Conservation (phyloP, 2,329 filamentous ascomycete genomes). For the Monilinia aucupariae region DNA sequence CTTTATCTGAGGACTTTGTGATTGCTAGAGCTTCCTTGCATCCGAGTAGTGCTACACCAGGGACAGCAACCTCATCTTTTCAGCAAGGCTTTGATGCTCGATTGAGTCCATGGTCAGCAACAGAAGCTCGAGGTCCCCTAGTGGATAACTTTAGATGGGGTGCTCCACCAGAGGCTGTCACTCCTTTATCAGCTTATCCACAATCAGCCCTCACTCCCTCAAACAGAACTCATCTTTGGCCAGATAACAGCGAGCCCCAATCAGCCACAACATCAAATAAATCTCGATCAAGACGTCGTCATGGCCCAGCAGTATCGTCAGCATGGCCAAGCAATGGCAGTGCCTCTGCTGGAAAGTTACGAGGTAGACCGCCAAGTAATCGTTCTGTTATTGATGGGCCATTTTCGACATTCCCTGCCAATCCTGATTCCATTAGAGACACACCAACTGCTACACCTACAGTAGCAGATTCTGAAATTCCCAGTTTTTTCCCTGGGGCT, state of each 20-base stretch:
- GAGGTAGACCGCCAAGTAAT: constrained; percentile 75
- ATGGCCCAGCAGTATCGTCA: constrained; percentile 84
- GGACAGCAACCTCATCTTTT: constrained; percentile 35
- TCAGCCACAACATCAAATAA: constrained; percentile 69
- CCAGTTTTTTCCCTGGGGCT: constrained; percentile 34
- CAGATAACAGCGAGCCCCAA: constrained; percentile 55
- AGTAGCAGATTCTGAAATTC: constrained; percentile 38
- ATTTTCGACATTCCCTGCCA: constrained; percentile 64
- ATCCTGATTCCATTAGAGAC: constrained; percentile 44
- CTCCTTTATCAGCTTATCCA: constrained; percentile 64
- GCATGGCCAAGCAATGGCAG: constrained; percentile 71
- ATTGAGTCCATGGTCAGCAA: constrained; percentile 31
- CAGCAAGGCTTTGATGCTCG: constrained; percentile 26
- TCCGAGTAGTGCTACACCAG: constrained; percentile 38
- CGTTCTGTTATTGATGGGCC: constrained; percentile 60
- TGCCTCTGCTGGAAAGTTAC: constrained; percentile 61
- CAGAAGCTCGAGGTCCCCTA: constrained; percentile 27
- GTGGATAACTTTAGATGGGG: constrained; percentile 32
- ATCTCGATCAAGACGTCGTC: constrained; percentile 53
- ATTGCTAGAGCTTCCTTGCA: constrained; percentile 35
- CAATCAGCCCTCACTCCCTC: constrained; percentile 71
- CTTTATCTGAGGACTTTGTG: constrained; percentile 39
- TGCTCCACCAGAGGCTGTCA: constrained; percentile 48
- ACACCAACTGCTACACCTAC: constrained; percentile 41
- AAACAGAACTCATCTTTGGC: constrained; percentile 40